These are phyloP conservation scores for Dipodascopsis tothii DNA, from an alignment of 805 yeast genomes.

Conservation along the genomic window DNA sequence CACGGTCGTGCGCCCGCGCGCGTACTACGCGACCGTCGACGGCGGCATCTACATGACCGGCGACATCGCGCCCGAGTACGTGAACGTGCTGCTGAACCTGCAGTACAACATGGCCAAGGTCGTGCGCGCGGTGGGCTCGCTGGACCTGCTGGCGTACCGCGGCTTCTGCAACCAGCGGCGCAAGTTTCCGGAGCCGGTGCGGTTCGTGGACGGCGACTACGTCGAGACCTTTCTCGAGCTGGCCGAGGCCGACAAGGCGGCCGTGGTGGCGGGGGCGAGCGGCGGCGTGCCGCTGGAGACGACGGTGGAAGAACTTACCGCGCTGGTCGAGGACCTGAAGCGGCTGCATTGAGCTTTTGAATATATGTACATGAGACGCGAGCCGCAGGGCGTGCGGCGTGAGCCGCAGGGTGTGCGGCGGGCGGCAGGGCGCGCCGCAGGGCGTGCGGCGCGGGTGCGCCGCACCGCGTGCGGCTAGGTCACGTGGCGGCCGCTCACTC, in stretches of 20 bases:
- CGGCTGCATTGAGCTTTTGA: constrained; percentile 13
- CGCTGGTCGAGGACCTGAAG: constrained; percentile 18
- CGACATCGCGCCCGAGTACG: constrained; percentile 6
- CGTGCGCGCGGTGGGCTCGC: constrained; percentile 12
- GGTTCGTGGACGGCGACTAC: constrained; percentile 24
- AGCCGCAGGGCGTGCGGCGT: no score
- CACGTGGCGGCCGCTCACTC: no score
- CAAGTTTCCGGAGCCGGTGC: constrained; percentile 6
- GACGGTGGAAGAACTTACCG: constrained; percentile 6
- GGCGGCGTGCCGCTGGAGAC: constrained; percentile 4
- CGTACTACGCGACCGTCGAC: constrained; percentile 23
- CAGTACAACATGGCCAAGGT: constrained; percentile 18
- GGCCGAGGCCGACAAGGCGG: constrained; percentile 7
- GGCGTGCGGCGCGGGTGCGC: no score
- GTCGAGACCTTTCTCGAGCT: constrained; percentile 20
- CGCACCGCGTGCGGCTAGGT: no score
- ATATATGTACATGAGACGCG: no score
- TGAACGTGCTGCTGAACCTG: constrained; percentile 16
- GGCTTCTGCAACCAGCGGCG: constrained; percentile 12
- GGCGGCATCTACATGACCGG: constrained; percentile 20
- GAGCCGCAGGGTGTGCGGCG: no score
- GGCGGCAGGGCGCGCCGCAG: no score
- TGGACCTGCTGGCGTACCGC: constrained; percentile 9
- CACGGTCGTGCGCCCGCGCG: constrained; percentile 11
- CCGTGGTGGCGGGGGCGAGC: constrained; percentile 7